phyloP scores from a whole-genome alignment of 2,329 filamentous ascomycete species.

The Aureobasidium subglaciale region DNA sequence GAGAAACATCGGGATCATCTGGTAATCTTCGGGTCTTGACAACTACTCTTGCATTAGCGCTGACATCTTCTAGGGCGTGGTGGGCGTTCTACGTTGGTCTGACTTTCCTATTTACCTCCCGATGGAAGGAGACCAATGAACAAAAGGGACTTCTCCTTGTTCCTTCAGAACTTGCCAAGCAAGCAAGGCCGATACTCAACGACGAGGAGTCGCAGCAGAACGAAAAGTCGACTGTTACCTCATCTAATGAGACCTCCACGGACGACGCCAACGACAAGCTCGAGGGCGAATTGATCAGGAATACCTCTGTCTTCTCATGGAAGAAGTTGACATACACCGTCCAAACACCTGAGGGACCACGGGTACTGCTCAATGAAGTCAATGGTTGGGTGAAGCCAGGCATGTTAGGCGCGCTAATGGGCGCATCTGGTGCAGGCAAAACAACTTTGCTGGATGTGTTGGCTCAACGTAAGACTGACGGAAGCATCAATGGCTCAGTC shows the following conservation, averaged over 20 bases:
- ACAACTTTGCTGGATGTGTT: conserved; percentile 78
- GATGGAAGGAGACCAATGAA: not conserved
- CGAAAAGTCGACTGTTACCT: not conserved
- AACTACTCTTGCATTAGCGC: too few relatives aligned
- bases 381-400: conserved; percentile 45
- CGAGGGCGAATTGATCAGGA: not conserved
- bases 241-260: not conserved
- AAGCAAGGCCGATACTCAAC: not conserved
- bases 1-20: conserved; percentile 77
- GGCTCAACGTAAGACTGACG: conserved; percentile 57
- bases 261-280: not conserved
- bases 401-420: conserved; percentile 45
- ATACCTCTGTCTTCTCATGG: conserved; percentile 45
- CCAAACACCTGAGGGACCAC: conserved; percentile 38
- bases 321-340: conserved; percentile 46
- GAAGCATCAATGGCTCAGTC: conserved; percentile 56
- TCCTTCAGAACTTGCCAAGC: not conserved
- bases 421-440: conserved; percentile 67
- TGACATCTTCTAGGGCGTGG: too few relatives aligned
- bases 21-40: too few relatives aligned
- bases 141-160: not conserved
- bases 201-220: not conserved
- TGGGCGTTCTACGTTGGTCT: not conserved
- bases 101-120: not conserved
- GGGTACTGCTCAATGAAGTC: conserved; percentile 39